Evolutionary conservation across 495 filamentous ascomycete species (phyloP).

Genomic region (Aspergillus olivimuriae): DNA sequence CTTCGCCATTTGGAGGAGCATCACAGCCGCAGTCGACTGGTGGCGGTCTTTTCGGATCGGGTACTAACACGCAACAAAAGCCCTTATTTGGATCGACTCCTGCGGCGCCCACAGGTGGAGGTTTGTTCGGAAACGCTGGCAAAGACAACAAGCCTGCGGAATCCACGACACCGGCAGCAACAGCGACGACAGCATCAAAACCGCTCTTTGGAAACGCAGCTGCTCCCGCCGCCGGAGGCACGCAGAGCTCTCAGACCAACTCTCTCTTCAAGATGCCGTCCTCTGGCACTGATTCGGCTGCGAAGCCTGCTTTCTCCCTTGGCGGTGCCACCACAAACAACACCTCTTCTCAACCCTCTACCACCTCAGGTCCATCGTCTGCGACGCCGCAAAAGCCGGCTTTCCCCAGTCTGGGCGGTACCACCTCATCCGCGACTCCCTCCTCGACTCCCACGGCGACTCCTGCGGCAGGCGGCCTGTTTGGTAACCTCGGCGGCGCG

Average conservation of each 20-base stretch:
- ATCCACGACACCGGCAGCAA: slow-evolving; percentile 28
- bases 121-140: slow-evolving; percentile 36
- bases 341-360: slow-evolving; percentile 19
- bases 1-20: slow-evolving; percentile 19
- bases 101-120: slow-evolving; percentile 20
- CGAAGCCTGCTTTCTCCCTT: slow-evolving; percentile 27
- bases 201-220: slow-evolving; percentile 25
- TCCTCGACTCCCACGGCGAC: slow-evolving; percentile 36
- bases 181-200: slow-evolving; percentile 19
- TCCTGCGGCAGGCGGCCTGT: slow-evolving; percentile 31
- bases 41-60: slow-evolving; percentile 27
- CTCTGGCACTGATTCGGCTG: slow-evolving; percentile 20
- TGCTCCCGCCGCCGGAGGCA: slow-evolving; percentile 12
- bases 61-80: slow-evolving; percentile 16
- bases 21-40: slow-evolving; percentile 24
- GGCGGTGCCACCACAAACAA: slow-evolving; percentile 18
- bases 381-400: slow-evolving; percentile 36
- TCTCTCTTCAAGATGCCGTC: slow-evolving; percentile 34
- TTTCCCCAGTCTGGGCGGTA: slow-evolving; percentile 29
- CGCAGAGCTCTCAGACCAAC: slow-evolving; percentile 14
- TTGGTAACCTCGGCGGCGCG: slow-evolving; percentile 26
- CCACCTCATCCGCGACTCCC: slow-evolving; percentile 29
- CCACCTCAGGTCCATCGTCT: slow-evolving; percentile 27
- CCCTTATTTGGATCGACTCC: slow-evolving; percentile 28
- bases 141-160: slow-evolving; percentile 34